Evolutionary conservation across 768 basidiomycete genomes (phyloP).

Genomic region (Panellus pusillus): DNA sequence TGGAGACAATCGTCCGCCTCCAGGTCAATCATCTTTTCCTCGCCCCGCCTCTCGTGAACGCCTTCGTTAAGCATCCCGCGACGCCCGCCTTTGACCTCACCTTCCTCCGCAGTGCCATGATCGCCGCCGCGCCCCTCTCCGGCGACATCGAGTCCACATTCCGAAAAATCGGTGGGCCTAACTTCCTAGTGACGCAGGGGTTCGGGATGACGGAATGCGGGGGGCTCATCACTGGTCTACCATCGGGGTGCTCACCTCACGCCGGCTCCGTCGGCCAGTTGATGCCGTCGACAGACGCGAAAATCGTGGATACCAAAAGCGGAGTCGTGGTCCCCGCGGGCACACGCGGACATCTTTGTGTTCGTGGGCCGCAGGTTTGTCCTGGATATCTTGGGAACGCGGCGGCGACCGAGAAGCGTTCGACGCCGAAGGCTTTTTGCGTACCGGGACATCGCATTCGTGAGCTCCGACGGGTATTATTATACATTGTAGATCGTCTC

Average conservation of each 20-base stretch:
- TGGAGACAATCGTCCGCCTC: background rate
- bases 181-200: background rate
- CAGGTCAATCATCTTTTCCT: background rate
- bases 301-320: background rate
- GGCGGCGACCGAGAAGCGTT: background rate
- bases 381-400: background rate
- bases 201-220: conserved; percentile 1
- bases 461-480: background rate
- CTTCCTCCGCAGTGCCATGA: background rate
- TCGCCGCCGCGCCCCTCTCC: background rate
- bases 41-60: background rate
- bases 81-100: background rate
- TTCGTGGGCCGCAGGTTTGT: background rate
- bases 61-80: background rate
- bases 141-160: background rate
- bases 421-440: background rate
- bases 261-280: background rate
- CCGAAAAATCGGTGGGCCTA: background rate
- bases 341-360: background rate
- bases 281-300: background rate
- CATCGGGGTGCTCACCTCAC: background rate
- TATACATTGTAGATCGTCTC: background rate
- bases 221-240: background rate
- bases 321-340: background rate
- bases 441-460: background rate